Base-by-base conservation (phyloP, 495 filamentous ascomycete species). In the Penicillium longicatenatum region DNA sequence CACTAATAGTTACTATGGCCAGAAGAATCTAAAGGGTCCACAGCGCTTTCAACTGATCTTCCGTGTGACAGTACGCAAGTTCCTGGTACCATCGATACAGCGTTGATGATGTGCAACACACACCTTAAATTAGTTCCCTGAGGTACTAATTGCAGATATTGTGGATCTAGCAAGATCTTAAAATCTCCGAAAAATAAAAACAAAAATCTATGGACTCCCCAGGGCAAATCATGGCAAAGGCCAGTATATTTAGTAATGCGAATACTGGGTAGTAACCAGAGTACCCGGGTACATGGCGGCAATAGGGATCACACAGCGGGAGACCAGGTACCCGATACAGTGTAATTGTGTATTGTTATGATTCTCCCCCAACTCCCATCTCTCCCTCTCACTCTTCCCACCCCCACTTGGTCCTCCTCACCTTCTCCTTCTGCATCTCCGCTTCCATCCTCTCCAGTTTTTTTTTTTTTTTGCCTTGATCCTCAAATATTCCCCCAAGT, bases 361-460 rank as follows among this genome's bases (percentile, higher is more conserved):
- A 63, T 65, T 57, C 49, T 59, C 47, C 58, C 64, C 42, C 54
- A 62, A 54, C 61, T 62, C 56, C 20, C 52, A 37, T 41, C 64
- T 48, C 49, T 61, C 61, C 46, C 50, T 51, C 59, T 64, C 55
- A 53, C 57, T 54, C 59, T 60, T 58, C 31, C 39, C 60, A 55
- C 63, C 66, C 64, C 66, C 66, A 69, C 66, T 69, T 69, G 57
- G 55, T 62, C 52, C 47, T 62, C 52, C 47, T 61, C 64, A 63
- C 64, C 59, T 64, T 70, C 60, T 57, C 59, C 60, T 66, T 59
- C 64, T 72, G 58, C 60, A 59, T 63, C 65, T 62, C 48, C 57
- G 24, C 37, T 31, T 57, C 56, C 45, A 46, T 46, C 52, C 14
- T 39, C 58, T 55, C 60, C 48, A 37, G 22, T 48, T 48, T 48